Percentiles rank a stretch among this genome's conserved stretches.
These are phyloP conservation scores for Alternaria alternata DNA, from an alignment of 2,329 filamentous ascomycete species.

Conservation along the genomic window DNA sequence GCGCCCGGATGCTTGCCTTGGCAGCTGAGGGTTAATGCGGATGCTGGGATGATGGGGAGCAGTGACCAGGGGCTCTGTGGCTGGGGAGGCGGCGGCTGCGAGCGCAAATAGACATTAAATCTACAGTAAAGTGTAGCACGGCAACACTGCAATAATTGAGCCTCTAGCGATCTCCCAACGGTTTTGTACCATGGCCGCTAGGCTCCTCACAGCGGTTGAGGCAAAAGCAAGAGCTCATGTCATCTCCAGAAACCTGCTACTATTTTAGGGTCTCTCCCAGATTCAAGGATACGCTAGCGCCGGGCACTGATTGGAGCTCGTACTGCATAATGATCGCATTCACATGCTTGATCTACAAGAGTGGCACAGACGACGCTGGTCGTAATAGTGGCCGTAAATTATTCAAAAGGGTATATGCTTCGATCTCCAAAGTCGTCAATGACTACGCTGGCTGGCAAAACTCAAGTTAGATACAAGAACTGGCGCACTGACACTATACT, in stretches of 20 bases:
- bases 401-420: neutral
- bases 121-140: neutral
- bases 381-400: neutral
- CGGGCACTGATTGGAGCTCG: constrained; percentile 22
- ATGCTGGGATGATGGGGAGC: constrained; percentile 31
- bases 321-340: constrained; percentile 22
- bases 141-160: neutral
- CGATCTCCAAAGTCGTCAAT: constrained; percentile 3
- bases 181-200: neutral
- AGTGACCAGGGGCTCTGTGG: constrained; percentile 24
- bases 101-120: neutral
- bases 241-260: constrained; percentile 31
- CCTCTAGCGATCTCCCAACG: neutral
- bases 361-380: constrained; percentile 8
- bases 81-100: constrained; percentile 13
- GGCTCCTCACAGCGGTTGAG: constrained; percentile 23
- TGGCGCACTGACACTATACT: constrained; percentile 1
- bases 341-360: constrained; percentile 14
- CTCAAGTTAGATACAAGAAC: constrained; percentile 10
- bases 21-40: constrained; percentile 28
- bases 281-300: constrained; percentile 26
- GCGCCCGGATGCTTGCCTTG: constrained; percentile 33
- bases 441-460: constrained; percentile 24
- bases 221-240: constrained; percentile 17
- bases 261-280: constrained; percentile 29